A percentile compares a stretch with the other conserved stretches of the same genome.
Evolutionary conservation across 2,329 filamentous ascomycete species (phyloP).

Genomic region (Pyricularia grisea): DNA sequence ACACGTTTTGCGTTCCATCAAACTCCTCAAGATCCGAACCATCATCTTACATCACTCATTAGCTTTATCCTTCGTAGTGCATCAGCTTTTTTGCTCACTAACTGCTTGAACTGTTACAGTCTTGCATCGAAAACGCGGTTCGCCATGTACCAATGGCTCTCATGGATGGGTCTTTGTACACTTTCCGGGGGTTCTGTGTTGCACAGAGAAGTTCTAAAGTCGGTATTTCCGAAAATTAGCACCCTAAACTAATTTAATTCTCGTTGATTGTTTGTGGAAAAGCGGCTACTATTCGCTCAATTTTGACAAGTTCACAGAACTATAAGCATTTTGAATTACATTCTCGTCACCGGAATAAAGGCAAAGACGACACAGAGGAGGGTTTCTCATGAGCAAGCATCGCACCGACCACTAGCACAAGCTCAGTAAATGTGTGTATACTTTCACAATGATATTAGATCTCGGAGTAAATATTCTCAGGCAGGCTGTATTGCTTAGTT

Average conservation of each 20-base stretch:
- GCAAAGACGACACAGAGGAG: background rate
- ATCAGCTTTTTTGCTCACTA: no score
- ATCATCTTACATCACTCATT: no score
- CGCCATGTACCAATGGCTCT: background rate
- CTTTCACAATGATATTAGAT: background rate
- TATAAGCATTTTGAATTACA: background rate
- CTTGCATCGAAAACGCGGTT: background rate
- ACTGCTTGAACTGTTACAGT: background rate
- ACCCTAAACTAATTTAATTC: background rate
- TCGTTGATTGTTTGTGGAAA: background rate
- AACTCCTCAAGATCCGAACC: no score
- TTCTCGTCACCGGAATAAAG: background rate
- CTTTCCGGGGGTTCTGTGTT: background rate
- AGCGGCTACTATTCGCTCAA: background rate
- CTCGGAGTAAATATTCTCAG: background rate
- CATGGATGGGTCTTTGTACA: background rate
- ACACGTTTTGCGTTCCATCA: no score
- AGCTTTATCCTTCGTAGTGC: no score
- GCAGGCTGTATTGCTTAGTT: background rate
- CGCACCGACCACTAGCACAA: background rate
- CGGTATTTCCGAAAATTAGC: background rate
- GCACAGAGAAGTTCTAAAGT: background rate
- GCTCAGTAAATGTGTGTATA: background rate
- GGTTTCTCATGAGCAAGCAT: background rate
- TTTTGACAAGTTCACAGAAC: background rate